A percentile compares a stretch with the other conserved stretches of the same genome.
These are phyloP conservation scores for Sporodiniella umbellata DNA, from an alignment of 371 early-diverging fungal species.

Conservation along the genomic window DNA sequence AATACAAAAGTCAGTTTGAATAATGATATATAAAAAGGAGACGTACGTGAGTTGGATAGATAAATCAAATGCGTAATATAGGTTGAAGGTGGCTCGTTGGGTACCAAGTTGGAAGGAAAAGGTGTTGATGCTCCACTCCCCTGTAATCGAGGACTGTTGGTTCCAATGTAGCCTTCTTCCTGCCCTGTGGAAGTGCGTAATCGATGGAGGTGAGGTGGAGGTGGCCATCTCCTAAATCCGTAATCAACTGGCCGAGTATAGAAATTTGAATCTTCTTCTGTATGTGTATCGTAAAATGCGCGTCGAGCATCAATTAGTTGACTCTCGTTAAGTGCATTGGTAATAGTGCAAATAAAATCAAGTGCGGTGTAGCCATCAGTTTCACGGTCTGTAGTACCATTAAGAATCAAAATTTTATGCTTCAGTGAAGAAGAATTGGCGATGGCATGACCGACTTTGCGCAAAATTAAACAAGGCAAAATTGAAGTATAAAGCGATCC, in stretches of 20 bases:
- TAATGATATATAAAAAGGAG: too few relatives aligned
- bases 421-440: conserved; percentile 51
- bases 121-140: conserved; percentile 11
- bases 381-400: conserved; percentile 71
- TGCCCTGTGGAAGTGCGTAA: conserved; percentile 3
- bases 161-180: conserved; percentile 19
- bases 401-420: conserved; percentile 65
- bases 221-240: conserved; percentile 27
- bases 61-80: conserved; percentile 72
- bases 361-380: conserved; percentile 65
- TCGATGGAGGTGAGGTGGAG: conserved; percentile 23
- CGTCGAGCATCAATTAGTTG: conserved; percentile 44
- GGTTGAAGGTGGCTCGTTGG: conserved; percentile 44
- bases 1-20: too few relatives aligned
- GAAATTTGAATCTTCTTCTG: conserved; percentile 17
- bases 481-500: conserved; percentile 75
- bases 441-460: conserved; percentile 63
- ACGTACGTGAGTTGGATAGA: conserved; percentile 30
- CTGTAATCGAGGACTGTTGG: conserved; percentile 2
- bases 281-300: conserved; percentile 29
- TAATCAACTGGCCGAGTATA: conserved; percentile 31
- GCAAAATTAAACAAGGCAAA: conserved; percentile 67
- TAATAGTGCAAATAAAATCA: conserved; percentile 68
- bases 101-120: conserved; percentile 32
- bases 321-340: conserved; percentile 62